Base-by-base conservation (phyloP, 1,284 basidiomycete species). In the Irpex rosettiformis region DNA sequence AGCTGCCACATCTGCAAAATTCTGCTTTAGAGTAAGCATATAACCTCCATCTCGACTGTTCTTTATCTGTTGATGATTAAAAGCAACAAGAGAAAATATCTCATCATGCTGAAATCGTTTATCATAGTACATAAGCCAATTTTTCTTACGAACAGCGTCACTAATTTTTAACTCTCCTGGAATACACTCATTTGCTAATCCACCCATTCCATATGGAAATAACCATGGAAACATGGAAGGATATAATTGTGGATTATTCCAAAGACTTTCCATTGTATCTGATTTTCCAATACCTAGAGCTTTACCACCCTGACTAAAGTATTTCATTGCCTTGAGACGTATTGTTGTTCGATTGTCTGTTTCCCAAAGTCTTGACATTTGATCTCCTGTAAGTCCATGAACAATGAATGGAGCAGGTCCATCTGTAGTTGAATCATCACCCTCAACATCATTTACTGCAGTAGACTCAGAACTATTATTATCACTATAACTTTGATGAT, bases 211-310 rank as follows among this genome's bases (percentile, higher is more conserved):
- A 69, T 70, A 75, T 6, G 73, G 74, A 61, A 74, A 76, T 2
- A 75, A 58, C 73, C 74, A 74, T 4, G 74, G 72, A 60, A 72
- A 73, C 65, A 72, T 69, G 29, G 68, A 59, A 1, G 72, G 68
- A 64, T 71, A 74, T 21, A 73, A 45, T 3, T 60, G 47, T 2
- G 68, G 65, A 58, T 74, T 73, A 27, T 74, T 61, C 52, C 65
- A 75, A 1, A 71, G 64, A 3, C 63, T 66, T 47, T 66, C 54
- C n/a, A 68, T 66, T 1, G 61, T 48, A 4, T 28, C n/a, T 25
- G 42, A 55, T 57, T 71, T 68, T 3, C 68, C 65, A 71, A 60
- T 18, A 53, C 59, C 49, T 13, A 52, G 18, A 11, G 28, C 16
- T 24, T 30, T 52, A n/a, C 18, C 11, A 10, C 49, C 49, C n/a